Evolutionary conservation across 257 asterid species (phyloP).

Genomic region (Solanum piurae): DNA sequence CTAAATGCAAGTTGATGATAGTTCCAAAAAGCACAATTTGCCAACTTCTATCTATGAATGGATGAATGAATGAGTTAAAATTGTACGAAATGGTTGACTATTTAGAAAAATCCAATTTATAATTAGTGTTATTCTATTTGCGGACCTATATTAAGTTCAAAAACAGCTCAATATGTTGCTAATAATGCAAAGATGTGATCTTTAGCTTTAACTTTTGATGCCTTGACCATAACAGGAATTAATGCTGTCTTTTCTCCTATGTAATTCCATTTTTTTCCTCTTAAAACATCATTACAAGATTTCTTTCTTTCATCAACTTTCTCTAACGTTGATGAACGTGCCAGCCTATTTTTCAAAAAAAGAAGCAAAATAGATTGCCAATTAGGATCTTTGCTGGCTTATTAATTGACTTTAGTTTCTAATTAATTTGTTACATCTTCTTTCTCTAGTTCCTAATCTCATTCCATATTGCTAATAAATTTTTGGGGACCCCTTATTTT

Average conservation of each 20-base stretch:
- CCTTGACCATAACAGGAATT: slow-evolving; percentile 13
- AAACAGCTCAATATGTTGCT: slow-evolving; percentile 17
- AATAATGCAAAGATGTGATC: slow-evolving; percentile 4
- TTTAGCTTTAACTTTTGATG: background rate
- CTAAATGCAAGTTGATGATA: background rate
- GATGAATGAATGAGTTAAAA: slow-evolving; percentile 12
- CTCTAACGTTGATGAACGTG: slow-evolving; percentile 13
- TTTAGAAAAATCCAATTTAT: slow-evolving; percentile 4
- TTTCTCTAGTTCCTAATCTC: background rate
- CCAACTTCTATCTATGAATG: slow-evolving; percentile 4
- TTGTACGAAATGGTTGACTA: slow-evolving; percentile 18
- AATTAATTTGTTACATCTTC: background rate
- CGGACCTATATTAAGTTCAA: slow-evolving; percentile 9
- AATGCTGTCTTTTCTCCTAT: background rate
- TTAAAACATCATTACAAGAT: slow-evolving; percentile 4
- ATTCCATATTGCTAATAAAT: background rate
- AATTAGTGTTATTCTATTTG: background rate
- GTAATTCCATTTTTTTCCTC: background rate
- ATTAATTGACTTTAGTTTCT: background rate
- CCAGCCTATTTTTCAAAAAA: slow-evolving; percentile 1
- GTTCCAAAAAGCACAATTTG: background rate
- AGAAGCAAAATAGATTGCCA: background rate
- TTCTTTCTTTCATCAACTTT: slow-evolving; percentile 6
- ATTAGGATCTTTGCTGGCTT: background rate
- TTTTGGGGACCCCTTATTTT: background rate